A percentile compares a stretch with the other conserved stretches of the same genome.
phyloP scores from a whole-genome alignment of 2,329 filamentous ascomycete genomes.

The Helotiales sp. region DNA sequence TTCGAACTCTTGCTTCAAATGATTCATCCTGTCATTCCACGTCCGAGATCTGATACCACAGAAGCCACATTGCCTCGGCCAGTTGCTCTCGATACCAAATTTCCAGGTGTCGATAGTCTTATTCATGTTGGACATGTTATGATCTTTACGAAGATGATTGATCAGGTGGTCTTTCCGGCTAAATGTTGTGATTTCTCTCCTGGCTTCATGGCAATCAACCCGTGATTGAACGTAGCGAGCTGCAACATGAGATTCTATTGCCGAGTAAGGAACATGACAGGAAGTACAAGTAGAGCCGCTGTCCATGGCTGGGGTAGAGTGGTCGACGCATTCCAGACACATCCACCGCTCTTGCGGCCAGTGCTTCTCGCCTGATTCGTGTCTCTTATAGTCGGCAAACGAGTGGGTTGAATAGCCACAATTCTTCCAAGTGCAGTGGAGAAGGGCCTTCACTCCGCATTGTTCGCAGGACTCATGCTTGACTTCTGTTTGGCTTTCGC shows the following conservation, averaged over 20 bases:
- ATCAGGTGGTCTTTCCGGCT: constrained; percentile 27
- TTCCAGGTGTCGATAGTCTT: constrained; percentile 18
- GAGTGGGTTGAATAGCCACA: constrained; percentile 16
- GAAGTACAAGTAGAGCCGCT: constrained; percentile 19
- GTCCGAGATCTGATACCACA: neutral
- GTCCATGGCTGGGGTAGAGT: neutral
- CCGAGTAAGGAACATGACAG: constrained; percentile 13
- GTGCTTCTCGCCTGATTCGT: constrained; percentile 28
- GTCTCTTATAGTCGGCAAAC: constrained; percentile 27
- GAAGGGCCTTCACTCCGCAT: constrained; percentile 11
- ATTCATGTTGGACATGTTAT: constrained; percentile 17
- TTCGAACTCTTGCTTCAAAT: constrained; percentile 2
- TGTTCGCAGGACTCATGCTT: constrained; percentile 6
- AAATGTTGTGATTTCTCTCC: constrained; percentile 19
- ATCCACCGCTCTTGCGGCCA: constrained; percentile 28
- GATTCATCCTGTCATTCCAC: constrained; percentile 14
- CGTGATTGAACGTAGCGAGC: constrained; percentile 22
- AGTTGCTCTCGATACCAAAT: constrained; percentile 21
- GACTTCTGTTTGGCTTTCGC: neutral
- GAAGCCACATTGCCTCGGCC: constrained; percentile 28
- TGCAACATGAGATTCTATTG: neutral
- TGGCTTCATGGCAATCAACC: constrained; percentile 19
- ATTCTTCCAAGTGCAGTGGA: constrained; percentile 15
- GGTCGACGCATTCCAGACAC: constrained; percentile 24
- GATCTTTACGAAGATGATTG: constrained; percentile 24